These are phyloP conservation scores for Cubamyces sp. DNA, from an alignment of 768 basidiomycete genomes.

Conservation along the genomic window DNA sequence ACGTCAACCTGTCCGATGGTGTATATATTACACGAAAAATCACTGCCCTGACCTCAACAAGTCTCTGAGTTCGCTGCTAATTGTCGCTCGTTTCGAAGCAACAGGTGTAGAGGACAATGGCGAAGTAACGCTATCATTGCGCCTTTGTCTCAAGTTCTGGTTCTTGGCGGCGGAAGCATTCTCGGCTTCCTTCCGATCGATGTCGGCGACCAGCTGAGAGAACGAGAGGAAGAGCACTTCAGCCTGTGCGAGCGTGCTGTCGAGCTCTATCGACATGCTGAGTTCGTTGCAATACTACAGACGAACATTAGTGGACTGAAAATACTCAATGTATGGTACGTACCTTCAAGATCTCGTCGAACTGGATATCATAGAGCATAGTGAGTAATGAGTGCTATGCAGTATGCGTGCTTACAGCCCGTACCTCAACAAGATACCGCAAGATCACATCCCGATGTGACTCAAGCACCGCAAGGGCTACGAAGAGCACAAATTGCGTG, in stretches of 20 bases:
- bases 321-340: slow-evolving; percentile 6
- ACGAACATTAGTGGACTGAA: slow-evolving; percentile 3
- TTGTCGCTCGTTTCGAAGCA: slow-evolving; percentile 42
- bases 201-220: slow-evolving; percentile 83
- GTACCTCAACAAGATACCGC: slow-evolving; percentile 91
- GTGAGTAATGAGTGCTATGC: background rate
- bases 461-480: slow-evolving; percentile 92
- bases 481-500: slow-evolving; percentile 86
- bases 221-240: slow-evolving; percentile 97
- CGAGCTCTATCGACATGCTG: slow-evolving; percentile 96
- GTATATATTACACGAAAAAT: slow-evolving; percentile 13
- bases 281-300: slow-evolving; percentile 88
- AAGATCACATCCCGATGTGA: slow-evolving; percentile 95
- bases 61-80: slow-evolving; percentile 67
- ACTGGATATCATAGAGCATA: slow-evolving; percentile 46
- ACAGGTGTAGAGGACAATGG: slow-evolving; percentile 32
- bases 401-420: slow-evolving; percentile 23
- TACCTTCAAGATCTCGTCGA: slow-evolving; percentile 81
- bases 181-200: slow-evolving; percentile 80
- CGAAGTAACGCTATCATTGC: slow-evolving; percentile 11
- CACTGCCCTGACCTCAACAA: slow-evolving; percentile 54
- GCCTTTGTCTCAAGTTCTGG: slow-evolving; percentile 42
- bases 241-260: slow-evolving; percentile 92
- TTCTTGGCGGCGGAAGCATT: slow-evolving; percentile 34
- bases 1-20: slow-evolving; percentile 16